These are phyloP conservation scores for Euphrasia confusa DNA, from an alignment of 257 asterid species.

Conservation along the genomic window DNA sequence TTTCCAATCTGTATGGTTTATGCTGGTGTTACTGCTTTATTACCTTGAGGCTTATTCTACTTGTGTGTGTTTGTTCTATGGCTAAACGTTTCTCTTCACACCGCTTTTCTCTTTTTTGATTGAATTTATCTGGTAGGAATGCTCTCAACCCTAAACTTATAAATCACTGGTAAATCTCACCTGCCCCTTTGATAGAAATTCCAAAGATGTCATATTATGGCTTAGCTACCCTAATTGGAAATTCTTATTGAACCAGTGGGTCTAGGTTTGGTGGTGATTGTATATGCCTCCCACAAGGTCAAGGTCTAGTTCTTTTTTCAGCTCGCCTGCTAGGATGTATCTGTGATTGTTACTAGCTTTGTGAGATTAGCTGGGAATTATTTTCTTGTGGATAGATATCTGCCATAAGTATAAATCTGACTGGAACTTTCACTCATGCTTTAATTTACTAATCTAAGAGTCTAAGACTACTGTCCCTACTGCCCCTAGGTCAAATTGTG, in stretches of 20 bases:
- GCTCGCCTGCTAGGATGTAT: too few relatives aligned
- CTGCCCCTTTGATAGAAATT: not conserved
- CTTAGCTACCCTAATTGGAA: conserved; percentile 15
- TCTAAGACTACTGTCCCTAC: too few relatives aligned
- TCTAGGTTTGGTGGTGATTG: too few relatives aligned
- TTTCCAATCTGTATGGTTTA: conserved; percentile 85
- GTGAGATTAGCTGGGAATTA: too few relatives aligned
- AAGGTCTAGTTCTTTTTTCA: too few relatives aligned
- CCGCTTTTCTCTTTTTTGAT: not conserved
- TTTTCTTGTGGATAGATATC: too few relatives aligned
- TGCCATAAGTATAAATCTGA: too few relatives aligned
- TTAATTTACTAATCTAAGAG: too few relatives aligned
- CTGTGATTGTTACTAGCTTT: too few relatives aligned
- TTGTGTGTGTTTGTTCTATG: conserved; percentile 17
- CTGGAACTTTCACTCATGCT: too few relatives aligned
- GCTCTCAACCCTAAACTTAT: conserved; percentile 14
- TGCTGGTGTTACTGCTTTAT: conserved; percentile 21
- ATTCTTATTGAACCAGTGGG: conserved; percentile 3
- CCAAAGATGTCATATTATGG: conserved; percentile 7
- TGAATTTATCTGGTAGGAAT: conserved; percentile 21
- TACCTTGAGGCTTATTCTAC: conserved; percentile 24
- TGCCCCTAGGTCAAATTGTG: too few relatives aligned
- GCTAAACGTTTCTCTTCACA: conserved; percentile 9
- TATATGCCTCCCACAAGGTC: too few relatives aligned
- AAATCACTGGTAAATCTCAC: conserved; percentile 10